phyloP scores from a whole-genome alignment of 2,329 filamentous ascomycete genomes.

The Penicillium sp. region DNA sequence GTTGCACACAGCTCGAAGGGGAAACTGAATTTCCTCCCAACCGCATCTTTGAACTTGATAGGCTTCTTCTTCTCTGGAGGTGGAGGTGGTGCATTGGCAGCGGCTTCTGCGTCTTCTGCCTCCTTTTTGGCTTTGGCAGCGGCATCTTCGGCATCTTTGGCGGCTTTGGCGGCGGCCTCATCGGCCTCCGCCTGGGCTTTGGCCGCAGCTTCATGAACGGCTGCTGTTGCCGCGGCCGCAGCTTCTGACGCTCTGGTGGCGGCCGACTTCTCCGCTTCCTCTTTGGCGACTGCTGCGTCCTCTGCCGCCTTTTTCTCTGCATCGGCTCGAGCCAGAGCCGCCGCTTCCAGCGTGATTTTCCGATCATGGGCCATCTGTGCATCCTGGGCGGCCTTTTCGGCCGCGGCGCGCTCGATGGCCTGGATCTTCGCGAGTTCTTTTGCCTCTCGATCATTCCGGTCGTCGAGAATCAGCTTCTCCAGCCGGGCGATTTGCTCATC shows the following conservation, averaged over 20 bases:
- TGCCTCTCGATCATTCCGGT: slow-evolving; percentile 44
- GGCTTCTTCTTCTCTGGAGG: slow-evolving; percentile 67
- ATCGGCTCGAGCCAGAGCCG: slow-evolving; percentile 52
- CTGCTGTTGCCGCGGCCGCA: slow-evolving; percentile 39
- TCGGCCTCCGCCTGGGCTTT: slow-evolving; percentile 35
- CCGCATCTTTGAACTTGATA: slow-evolving; percentile 87
- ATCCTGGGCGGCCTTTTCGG: slow-evolving; percentile 32
- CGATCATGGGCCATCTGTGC: slow-evolving; percentile 45
- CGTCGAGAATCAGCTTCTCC: slow-evolving; percentile 57
- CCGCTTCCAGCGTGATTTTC: slow-evolving; percentile 46
- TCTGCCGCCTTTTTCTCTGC: slow-evolving; percentile 49
- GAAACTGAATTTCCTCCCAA: slow-evolving; percentile 89
- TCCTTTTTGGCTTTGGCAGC: slow-evolving; percentile 33
- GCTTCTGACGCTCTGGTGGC: slow-evolving; percentile 43
- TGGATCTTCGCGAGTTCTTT: slow-evolving; percentile 42
- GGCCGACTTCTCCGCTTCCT: slow-evolving; percentile 46
- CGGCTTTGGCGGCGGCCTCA: slow-evolving; percentile 32
- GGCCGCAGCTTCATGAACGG: slow-evolving; percentile 40
- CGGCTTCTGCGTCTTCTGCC: slow-evolving; percentile 34
- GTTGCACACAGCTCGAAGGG: slow-evolving; percentile 83
- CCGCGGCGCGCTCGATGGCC: slow-evolving; percentile 56
- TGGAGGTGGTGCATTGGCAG: slow-evolving; percentile 32
- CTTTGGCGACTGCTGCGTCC: slow-evolving; percentile 51
- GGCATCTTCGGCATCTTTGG: slow-evolving; percentile 31
- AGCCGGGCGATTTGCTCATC: slow-evolving; percentile 63